These are phyloP conservation scores for Podaxis mareebaensis DNA, from an alignment of 768 basidiomycete genomes.

Conservation along the genomic window DNA sequence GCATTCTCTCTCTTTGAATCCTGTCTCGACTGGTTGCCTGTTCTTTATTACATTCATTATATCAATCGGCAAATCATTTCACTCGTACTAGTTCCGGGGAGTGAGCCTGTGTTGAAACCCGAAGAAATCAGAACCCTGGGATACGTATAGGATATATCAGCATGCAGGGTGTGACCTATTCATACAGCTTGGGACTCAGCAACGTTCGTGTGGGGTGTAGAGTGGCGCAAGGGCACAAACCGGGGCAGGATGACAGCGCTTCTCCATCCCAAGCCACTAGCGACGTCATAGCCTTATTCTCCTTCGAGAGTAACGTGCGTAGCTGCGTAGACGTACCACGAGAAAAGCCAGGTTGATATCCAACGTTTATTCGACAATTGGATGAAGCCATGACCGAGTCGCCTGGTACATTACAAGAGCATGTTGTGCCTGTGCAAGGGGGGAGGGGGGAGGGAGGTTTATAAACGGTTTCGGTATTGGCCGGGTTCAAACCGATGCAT, in stretches of 20 bases:
- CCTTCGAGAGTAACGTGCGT: background rate
- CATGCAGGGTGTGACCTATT: background rate
- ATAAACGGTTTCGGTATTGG: background rate
- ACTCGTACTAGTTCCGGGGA: background rate
- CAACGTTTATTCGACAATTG: no score
- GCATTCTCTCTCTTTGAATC: background rate
- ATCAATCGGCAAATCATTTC: background rate
- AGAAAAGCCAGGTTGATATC: background rate
- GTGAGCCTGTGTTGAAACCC: background rate
- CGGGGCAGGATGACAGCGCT: background rate
- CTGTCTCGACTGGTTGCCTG: background rate
- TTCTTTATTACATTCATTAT: constrained; percentile 6
- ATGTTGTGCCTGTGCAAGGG: no score
- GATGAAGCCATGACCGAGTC: no score
- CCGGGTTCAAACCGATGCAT: background rate
- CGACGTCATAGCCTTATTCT: background rate
- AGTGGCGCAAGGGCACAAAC: background rate
- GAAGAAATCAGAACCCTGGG: background rate
- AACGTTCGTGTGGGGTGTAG: no score
- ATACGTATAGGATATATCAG: background rate
- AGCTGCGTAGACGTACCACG: background rate
- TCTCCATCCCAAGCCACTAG: background rate
- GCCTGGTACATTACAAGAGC: no score
- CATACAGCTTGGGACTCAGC: no score
- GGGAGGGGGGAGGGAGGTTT: background rate